Evolutionary conservation across 805 yeast genomes (phyloP), one percentile per base, ranked within the genome.

Genomic region (Kodamaea restingae): DNA sequence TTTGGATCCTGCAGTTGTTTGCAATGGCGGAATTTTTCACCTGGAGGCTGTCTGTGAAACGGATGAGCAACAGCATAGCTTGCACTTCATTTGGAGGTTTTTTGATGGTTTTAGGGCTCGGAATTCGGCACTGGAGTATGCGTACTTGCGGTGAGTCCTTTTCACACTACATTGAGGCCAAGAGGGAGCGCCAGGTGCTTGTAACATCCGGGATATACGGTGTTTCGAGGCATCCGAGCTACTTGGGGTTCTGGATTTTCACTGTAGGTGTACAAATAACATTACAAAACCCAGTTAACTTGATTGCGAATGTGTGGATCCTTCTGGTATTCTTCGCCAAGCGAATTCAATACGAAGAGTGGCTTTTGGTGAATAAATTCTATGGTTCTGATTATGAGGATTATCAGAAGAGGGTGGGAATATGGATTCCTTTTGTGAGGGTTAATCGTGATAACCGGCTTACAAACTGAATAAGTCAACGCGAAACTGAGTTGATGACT

Each of bases 171-270:
- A 76, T 93, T 1, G 49, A 60, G 1, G 98, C 93, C 56, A 61
- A 48, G 7, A 34, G 33, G 7, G 22, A 27, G 7, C 40, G 43
- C 18, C 46, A 45, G 8, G 35, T 32, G 33, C 67, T 93, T 29
- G 81, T 93, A 8, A 86, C 87, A 0, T 48, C 61, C 7, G 98
- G 97, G 0, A 64, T 91, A 2, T 93, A 91, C 58, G 41, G 67
- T 1, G 46, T 61, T 17, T 61, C 76, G 11, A 71, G 98, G 45
- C 98, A 93, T 58, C 98, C 98, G 4, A 81, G 95, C 35, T 93
- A 93, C 60, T 73, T 80, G 27, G 98, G 97, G 0, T 93, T 84
- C 58, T 90, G 80, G 55, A 79, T 87, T 77, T 93, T 97, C 97
- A 91, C 95, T 8, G 48, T 90, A 3, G 97, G 97, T 0, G 71